Evolutionary conservation across 1,139 yeast genomes (phyloP).

Genomic region (Blastobotrys serpentis): DNA sequence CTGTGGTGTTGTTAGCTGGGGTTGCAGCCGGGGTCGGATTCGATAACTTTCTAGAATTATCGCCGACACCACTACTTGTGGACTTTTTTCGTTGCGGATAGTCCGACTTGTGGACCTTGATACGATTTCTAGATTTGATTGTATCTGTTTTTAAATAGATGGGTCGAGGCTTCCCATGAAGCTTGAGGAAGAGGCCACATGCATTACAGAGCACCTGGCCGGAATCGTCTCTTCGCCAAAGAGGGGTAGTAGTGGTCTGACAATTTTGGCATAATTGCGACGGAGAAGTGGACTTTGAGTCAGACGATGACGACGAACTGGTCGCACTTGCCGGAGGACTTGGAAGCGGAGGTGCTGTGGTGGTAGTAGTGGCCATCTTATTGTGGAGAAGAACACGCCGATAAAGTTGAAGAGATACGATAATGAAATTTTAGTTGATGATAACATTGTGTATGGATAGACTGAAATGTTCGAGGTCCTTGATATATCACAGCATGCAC

Average conservation of each 20-base stretch:
- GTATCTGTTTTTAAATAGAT: conserved; percentile 88
- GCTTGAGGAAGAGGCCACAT: conserved; percentile 85
- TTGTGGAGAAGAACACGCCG: conserved; percentile 4
- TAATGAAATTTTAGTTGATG: conserved; percentile 3
- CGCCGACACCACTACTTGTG: conserved; percentile 2
- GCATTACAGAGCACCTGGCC: conserved; percentile 95
- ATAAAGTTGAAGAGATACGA: not conserved
- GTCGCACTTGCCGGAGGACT: conserved; percentile 1
- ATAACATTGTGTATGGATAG: conserved; percentile 3
- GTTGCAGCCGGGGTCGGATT: not conserved
- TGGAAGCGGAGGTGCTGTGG: conserved; percentile 6
- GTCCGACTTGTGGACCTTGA: conserved; percentile 39
- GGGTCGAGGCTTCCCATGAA: conserved; percentile 92
- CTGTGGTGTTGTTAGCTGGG: not conserved
- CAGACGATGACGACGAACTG: conserved; percentile 1
- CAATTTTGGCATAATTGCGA: conserved; percentile 70
- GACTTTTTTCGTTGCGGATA: conserved; percentile 7
- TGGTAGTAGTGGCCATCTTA: conserved; percentile 13
- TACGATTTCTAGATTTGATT: conserved; percentile 84
- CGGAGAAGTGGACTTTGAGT: conserved; percentile 2
- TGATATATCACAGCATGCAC: not conserved
- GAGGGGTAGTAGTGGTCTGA: conserved; percentile 86
- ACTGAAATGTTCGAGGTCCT: not conserved
- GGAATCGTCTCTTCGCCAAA: conserved; percentile 92
- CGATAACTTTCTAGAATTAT: conserved; percentile 9